These are phyloP conservation scores for Phytopythium ostracodes DNA, from an alignment of 352 stramenopile species.

Conservation along the genomic window DNA sequence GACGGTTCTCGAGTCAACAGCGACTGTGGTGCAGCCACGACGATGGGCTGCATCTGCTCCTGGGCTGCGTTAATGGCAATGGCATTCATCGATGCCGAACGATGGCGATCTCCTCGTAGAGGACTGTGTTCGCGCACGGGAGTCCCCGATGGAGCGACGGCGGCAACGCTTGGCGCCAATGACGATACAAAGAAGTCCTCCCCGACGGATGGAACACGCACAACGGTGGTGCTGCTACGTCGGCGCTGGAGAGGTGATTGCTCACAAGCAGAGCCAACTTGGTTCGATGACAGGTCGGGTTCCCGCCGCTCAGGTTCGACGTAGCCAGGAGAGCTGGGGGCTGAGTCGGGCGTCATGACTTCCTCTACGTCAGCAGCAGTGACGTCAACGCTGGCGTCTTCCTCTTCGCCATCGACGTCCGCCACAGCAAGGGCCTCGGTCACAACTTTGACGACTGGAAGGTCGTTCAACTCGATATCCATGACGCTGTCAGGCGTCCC, in stretches of 20 bases:
- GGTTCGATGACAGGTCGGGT: too few relatives aligned
- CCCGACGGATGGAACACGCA: conserved; percentile 17
- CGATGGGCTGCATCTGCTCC: background rate
- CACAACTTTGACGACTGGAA: background rate
- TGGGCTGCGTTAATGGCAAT: background rate
- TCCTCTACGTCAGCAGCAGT: background rate
- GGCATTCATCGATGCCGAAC: background rate
- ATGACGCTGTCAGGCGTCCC: background rate
- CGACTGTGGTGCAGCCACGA: background rate
- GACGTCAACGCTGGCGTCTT: background rate
- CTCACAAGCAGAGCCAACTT: conserved; percentile 1
- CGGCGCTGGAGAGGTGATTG: conserved; percentile 10
- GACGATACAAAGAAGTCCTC: conserved; percentile 6
- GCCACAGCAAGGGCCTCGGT: background rate
- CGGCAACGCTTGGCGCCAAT: background rate
- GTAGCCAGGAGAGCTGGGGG: background rate
- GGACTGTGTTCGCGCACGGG: background rate
- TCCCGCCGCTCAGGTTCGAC: background rate
- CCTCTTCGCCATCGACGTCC: background rate
- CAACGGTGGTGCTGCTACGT: conserved; percentile 19
- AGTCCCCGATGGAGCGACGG: background rate
- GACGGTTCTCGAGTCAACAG: background rate
- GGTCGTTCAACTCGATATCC: background rate
- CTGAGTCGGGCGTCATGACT: background rate
- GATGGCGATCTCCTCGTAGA: background rate